Evolutionary conservation across 306 rosid genomes (phyloP).

Genomic region (Castanea crenata): DNA sequence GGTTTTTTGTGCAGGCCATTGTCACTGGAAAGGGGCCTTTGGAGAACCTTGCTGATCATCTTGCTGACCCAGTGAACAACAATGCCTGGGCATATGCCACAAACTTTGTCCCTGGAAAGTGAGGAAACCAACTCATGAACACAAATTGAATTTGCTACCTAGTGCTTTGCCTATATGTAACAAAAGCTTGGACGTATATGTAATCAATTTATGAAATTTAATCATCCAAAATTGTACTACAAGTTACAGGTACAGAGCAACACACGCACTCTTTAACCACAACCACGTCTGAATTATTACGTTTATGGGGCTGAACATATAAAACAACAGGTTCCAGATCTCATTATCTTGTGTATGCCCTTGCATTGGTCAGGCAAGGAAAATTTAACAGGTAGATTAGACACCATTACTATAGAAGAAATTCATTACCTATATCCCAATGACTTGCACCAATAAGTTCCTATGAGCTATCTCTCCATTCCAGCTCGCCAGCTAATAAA

Average conservation of each 20-base stretch:
- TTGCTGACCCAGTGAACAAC: slow-evolving; percentile 38
- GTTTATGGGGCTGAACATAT: slow-evolving; percentile 5
- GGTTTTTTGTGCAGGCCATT: slow-evolving; percentile 36
- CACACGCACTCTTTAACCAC: not conserved
- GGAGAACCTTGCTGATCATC: slow-evolving; percentile 43
- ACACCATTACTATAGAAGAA: slow-evolving; percentile 12
- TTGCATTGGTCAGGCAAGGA: slow-evolving; percentile 13
- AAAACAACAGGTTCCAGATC: slow-evolving; percentile 5
- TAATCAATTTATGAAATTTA: not conserved
- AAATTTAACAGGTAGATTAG: not conserved
- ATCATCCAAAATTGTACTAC: not conserved
- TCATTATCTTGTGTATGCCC: slow-evolving; percentile 10
- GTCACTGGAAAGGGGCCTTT: slow-evolving; percentile 43
- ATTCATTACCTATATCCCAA: slow-evolving; percentile 67
- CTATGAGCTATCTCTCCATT: slow-evolving; percentile 84
- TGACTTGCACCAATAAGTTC: slow-evolving; percentile 86
- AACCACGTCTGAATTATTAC: not conserved
- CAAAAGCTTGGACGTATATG: not conserved
- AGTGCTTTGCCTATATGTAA: not conserved
- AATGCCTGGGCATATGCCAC: slow-evolving; percentile 37
- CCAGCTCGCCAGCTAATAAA: slow-evolving; percentile 75
- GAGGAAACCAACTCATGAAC: slow-evolving; percentile 4
- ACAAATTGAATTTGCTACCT: not conserved
- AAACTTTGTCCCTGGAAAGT: slow-evolving; percentile 38
- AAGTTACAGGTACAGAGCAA: too few relatives aligned